Percentiles rank a stretch among this genome's conserved stretches.
Evolutionary conservation across 495 filamentous ascomycete species (phyloP).

Genomic region (Xylaria sp.): DNA sequence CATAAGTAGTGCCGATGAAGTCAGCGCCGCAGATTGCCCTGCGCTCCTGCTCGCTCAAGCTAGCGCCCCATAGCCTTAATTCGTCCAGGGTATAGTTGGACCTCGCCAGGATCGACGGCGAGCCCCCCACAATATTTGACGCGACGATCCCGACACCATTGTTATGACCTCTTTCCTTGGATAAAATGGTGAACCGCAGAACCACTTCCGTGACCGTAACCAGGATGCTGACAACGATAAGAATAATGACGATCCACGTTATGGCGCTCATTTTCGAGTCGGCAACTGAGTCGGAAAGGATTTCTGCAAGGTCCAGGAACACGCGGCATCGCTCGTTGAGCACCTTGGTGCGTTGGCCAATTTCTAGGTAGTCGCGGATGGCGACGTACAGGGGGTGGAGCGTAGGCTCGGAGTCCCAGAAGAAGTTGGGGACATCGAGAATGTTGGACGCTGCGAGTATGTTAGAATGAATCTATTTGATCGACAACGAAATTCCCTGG

Average conservation of each 20-base stretch:
- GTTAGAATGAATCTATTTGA: constrained; percentile 16
- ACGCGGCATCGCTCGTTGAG: constrained; percentile 96
- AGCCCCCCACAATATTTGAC: constrained; percentile 23
- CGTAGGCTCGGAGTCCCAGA: constrained; percentile 97
- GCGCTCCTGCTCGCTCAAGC: constrained; percentile 48
- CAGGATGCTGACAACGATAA: constrained; percentile 88
- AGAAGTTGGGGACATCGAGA: constrained; percentile 97
- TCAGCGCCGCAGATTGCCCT: constrained; percentile 55
- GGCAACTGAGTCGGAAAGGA: constrained; percentile 87
- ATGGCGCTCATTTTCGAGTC: constrained; percentile 92
- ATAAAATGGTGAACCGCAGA: constrained; percentile 82
- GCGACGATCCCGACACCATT: constrained; percentile 23
- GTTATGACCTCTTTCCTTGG: constrained; percentile 47
- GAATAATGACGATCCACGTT: constrained; percentile 97
- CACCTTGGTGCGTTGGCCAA: constrained; percentile 90
- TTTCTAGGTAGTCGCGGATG: constrained; percentile 97
- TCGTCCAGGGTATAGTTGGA: constrained; percentile 52
- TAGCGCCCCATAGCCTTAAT: constrained; percentile 43
- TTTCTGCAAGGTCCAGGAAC: constrained; percentile 95
- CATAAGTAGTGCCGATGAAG: constrained; percentile 52
- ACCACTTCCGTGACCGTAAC: constrained; percentile 91
- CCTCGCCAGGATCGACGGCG: constrained; percentile 27
- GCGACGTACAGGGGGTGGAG: constrained; percentile 93
- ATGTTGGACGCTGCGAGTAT: constrained; percentile 80
- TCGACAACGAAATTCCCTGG: constrained; percentile 5